A percentile compares a stretch with the other conserved stretches of the same genome.
phyloP scores from a whole-genome alignment of 2,329 filamentous ascomycete genomes.

The Ophiocordyceps camponoti-leonardi region DNA sequence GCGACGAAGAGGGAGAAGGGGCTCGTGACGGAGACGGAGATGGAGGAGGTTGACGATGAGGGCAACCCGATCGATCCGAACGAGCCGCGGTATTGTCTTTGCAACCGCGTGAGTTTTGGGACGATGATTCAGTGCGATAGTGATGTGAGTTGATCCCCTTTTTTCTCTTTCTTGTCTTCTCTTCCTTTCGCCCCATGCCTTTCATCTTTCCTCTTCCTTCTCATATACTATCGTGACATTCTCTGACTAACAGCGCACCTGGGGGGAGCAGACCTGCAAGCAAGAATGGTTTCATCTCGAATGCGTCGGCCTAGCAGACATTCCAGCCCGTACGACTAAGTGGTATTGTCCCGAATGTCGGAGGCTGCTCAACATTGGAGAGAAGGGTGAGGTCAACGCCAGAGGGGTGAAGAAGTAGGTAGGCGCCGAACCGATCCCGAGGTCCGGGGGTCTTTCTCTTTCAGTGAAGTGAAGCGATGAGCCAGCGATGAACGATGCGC shows the following conservation, averaged over 20 bases:
- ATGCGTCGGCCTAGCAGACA: constrained; percentile 52
- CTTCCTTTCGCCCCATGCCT: no score
- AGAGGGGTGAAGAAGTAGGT: constrained; percentile 30
- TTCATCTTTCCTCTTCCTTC: no score
- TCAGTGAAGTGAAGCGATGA: no score
- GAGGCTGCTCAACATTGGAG: constrained; percentile 41
- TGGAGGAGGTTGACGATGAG: constrained; percentile 49
- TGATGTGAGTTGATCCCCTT: constrained; percentile 38
- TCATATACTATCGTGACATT: no score
- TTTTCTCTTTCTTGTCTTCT: no score
- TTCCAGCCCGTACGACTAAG: constrained; percentile 56
- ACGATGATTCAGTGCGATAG: constrained; percentile 77
- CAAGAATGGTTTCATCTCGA: constrained; percentile 75
- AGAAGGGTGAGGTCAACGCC: constrained; percentile 45
- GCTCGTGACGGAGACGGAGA: constrained; percentile 21
- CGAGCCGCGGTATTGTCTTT: constrained; percentile 62
- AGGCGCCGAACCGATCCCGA: no score
- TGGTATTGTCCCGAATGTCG: constrained; percentile 76
- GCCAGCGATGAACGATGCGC: no score
- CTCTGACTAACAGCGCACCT: no score
- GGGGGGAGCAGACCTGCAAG: constrained; percentile 43
- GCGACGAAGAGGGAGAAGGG: constrained; percentile 30
- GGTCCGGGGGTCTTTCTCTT: no score
- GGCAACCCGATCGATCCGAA: constrained; percentile 56
- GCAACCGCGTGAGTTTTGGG: constrained; percentile 65